phyloP scores from a whole-genome alignment of 1,284 basidiomycete species.

The Exobasidium rhododendri region DNA sequence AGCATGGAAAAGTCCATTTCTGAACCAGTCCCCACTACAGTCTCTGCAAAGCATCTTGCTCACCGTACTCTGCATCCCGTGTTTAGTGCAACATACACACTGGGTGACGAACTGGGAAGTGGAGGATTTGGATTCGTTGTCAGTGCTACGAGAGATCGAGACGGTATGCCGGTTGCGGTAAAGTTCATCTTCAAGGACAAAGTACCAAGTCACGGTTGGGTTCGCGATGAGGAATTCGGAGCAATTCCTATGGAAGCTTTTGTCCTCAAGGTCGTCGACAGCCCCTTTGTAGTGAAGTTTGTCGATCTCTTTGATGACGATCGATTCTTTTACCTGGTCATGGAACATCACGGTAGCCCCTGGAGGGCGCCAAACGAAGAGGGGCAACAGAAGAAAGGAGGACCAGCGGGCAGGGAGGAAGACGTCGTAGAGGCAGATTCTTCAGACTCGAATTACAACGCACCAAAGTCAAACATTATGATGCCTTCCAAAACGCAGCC shows the following conservation, averaged over 20 bases:
- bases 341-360: slow-evolving; percentile 84
- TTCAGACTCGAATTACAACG: not conserved
- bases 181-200: slow-evolving; percentile 87
- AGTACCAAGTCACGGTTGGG: slow-evolving; percentile 75
- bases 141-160: slow-evolving; percentile 45
- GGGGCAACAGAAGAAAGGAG: not conserved
- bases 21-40: slow-evolving; percentile 30
- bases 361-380: slow-evolving; percentile 60
- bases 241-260: slow-evolving; percentile 74
- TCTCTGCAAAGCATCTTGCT: slow-evolving; percentile 35
- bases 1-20: slow-evolving; percentile 55
- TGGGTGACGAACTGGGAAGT: slow-evolving; percentile 72
- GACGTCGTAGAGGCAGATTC: not conserved
- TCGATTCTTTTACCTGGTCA: slow-evolving; percentile 81
- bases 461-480: slow-evolving; percentile 9
- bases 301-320: slow-evolving; percentile 78
- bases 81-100: slow-evolving; percentile 67
- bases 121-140: slow-evolving; percentile 88
- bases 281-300: slow-evolving; percentile 77
- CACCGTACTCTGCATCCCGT: slow-evolving; percentile 64
- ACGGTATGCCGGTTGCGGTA: slow-evolving; percentile 74
- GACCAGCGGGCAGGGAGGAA: not conserved
- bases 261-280: slow-evolving; percentile 70
- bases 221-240: slow-evolving; percentile 60
- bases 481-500: slow-evolving; percentile 6